Evolutionary conservation across 2,329 filamentous ascomycete species (phyloP), one percentile per base, ranked within the genome.

Genomic region (Fusarium sp.): DNA sequence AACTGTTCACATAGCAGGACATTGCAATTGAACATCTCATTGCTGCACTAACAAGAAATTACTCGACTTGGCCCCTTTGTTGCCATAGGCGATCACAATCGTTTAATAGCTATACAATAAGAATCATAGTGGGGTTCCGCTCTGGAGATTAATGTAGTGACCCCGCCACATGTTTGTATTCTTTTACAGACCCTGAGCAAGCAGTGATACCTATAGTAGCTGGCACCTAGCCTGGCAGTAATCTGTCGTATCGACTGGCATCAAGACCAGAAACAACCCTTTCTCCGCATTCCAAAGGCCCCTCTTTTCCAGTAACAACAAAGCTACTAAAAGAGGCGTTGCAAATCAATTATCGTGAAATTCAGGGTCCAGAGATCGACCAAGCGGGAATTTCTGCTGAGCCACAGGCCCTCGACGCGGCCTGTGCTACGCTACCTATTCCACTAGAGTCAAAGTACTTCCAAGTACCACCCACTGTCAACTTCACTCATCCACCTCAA

Each of bases 331-430:
- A n/a, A n/a, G 44, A 51, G 46, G 10, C 37, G 23, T 19, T 44
- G 13, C 37, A 22, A 37, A 22, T 44, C 30, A 46, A 22, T n/a
- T 37, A 17, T 13, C 22, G 20, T 15, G 37, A 53, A 60, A 48
- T 39, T 35, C 53, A 65, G 61, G 59, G 61, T 47, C 32, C 30
- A 58, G 52, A 56, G 30, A 56, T 33, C 48, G 19, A 35, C 25
- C 45, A 32, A 55, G 51, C 55, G 51, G 30, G 46, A 60, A 44
- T 40, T n/a, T 33, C 53, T 19, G 53, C 73, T 75, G 70, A 75
- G 74, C 73, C 73, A 75, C 74, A 58, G 44, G 47, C 47, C 33
- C 60, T 60, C 41, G 55, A 71, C 71, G 71, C 70, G 70, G 71
- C 71, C 65, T 49, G 35, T 17, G 17, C 33, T 35, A 35, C 40